Conservation (phyloP, 257 asterid species). For the Phtheirospermum japonicum region DNA sequence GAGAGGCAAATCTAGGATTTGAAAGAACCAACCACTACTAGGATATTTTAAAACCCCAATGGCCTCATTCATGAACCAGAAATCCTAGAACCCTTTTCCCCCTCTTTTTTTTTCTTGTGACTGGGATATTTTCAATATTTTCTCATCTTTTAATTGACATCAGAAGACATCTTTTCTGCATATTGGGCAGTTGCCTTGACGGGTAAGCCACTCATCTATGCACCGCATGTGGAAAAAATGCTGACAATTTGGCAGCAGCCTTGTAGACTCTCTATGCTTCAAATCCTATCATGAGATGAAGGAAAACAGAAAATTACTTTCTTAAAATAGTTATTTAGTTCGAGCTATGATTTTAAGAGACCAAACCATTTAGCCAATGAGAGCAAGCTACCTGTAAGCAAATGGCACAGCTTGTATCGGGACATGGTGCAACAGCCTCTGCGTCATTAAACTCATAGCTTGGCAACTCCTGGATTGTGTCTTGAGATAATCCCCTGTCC, state of each 20-base stretch:
- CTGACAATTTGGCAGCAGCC: constrained; percentile 56
- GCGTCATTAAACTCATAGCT: constrained; percentile 32
- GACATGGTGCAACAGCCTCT: constrained; percentile 21
- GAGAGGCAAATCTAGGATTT: not conserved
- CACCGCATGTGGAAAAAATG: constrained; percentile 71
- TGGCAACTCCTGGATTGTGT: constrained; percentile 53
- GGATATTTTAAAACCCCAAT: no score
- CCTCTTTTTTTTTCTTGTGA: not conserved
- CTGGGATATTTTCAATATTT: constrained; percentile 3
- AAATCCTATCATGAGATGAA: constrained; percentile 47
- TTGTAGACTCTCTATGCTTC: constrained; percentile 55
- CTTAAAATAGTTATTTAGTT: no score
- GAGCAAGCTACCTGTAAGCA: constrained; percentile 64
- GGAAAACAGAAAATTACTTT: not conserved
- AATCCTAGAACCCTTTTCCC: not conserved
- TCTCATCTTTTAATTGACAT: constrained; percentile 3
- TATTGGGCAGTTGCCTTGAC: constrained; percentile 75
- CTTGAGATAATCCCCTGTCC: constrained; percentile 53
- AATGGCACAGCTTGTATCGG: constrained; percentile 55
- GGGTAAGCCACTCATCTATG: constrained; percentile 76
- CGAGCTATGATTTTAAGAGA: constrained; percentile 7
- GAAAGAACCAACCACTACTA: not conserved
- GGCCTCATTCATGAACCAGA: constrained; percentile 24
- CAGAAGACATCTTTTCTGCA: constrained; percentile 58
- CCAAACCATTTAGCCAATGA: constrained; percentile 5